Evolutionary conservation across 257 asterid species (phyloP), one percentile per base, ranked within the genome.

Genomic region (Solanum clarkiae): DNA sequence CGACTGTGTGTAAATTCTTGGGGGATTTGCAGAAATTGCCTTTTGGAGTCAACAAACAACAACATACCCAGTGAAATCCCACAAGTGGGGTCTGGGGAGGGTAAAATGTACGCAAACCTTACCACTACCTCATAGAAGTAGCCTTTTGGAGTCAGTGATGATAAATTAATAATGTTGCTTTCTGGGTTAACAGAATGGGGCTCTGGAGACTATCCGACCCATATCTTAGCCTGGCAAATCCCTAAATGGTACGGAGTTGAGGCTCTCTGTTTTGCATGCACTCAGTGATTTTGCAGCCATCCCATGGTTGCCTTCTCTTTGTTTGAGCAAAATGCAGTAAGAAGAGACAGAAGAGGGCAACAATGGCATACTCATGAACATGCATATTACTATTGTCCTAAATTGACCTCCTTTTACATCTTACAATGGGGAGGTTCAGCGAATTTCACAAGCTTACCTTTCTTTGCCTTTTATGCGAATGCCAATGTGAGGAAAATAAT

Each of bases 281-380:
- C 74, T 81, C 5, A 84, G 80, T 49, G 56, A 53, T 4, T 80
- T 83, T 60, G 88, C 86, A 86, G 84, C 84, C 84, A 83, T 83
- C 86, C 81, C 70, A 4, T 18, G 11, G 63, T 17, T 56, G 63
- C 63, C 24, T 56, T 56, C 63, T 56, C 63, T 56, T 55, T 42
- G 66, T 59, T 26, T 2, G 66, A 24, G 72, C 10, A 65, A 65
- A 69, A 69, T 69, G n/a, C 15, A 17, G 24, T 36, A 13, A 44
- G 77, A 70, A 70, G 44, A 9, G 11, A 8, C 51, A 47, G 49
- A 42, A 42, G 49, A 45, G 49, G 49, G 10, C 49, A 45, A 45
- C 49, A 45, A 45, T 45, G 49, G 8, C 10, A 45, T 45, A 45
- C 49, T 8, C 66, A 45, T 45, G 49, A 8, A 45, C 49, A 8